Conservation (phyloP, 768 basidiomycete species). For the Heimioporus sp. region DNA sequence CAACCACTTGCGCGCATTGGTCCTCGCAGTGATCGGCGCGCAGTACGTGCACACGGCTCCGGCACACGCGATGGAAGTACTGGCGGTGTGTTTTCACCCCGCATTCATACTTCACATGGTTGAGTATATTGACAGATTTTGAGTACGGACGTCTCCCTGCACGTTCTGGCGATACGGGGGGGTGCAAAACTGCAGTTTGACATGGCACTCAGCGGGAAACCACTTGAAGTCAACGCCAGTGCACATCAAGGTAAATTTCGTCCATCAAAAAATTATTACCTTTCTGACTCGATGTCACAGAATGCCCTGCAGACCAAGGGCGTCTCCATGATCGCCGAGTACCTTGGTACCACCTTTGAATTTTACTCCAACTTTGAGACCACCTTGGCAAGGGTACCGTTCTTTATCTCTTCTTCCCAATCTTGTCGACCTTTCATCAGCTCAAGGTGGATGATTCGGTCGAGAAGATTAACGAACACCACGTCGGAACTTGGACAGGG, state of each 20-base stretch:
- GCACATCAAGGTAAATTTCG: slow-evolving; percentile 65
- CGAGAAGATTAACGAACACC: slow-evolving; percentile 83
- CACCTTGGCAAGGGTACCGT: slow-evolving; percentile 58
- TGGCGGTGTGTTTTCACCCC: slow-evolving; percentile 49
- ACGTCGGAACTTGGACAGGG: slow-evolving; percentile 79
- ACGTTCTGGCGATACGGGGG: slow-evolving; percentile 56
- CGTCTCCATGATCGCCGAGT: slow-evolving; percentile 62
- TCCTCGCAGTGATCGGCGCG: slow-evolving; percentile 64
- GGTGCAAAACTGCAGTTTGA: slow-evolving; percentile 74
- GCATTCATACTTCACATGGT: neutral
- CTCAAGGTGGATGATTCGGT: slow-evolving; percentile 66
- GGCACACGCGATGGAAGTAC: slow-evolving; percentile 65
- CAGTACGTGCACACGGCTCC: slow-evolving; percentile 71
- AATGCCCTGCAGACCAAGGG: slow-evolving; percentile 61
- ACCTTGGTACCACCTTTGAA: slow-evolving; percentile 78
- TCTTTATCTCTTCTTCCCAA: neutral
- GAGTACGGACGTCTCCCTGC: slow-evolving; percentile 83
- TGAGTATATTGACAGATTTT: slow-evolving; percentile 53
- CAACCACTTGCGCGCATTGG: slow-evolving; percentile 69
- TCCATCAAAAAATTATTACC: neutral
- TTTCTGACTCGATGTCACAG: slow-evolving; percentile 29
- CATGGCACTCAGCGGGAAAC: slow-evolving; percentile 77
- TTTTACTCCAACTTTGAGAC: slow-evolving; percentile 73
- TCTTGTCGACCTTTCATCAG: slow-evolving; percentile 31
- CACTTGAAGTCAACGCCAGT: slow-evolving; percentile 61